These are phyloP conservation scores for Hibiscus trionum DNA, from an alignment of 345 rosid genomes.

Conservation along the genomic window DNA sequence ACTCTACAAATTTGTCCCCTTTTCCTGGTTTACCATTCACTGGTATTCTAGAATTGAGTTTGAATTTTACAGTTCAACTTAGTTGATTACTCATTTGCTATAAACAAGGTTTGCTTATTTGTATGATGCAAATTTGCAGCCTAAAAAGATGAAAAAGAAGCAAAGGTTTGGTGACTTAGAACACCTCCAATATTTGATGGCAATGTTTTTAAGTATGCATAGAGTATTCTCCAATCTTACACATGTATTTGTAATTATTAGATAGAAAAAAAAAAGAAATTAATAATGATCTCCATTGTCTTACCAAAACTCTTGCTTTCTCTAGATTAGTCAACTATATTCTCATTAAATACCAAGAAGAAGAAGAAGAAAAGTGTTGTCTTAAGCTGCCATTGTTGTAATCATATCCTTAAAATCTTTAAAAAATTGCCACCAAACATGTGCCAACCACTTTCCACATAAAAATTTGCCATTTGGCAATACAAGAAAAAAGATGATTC, in stretches of 20 bases:
- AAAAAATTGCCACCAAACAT: constrained; percentile 5
- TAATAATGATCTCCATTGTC: neutral
- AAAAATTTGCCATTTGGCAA: neutral
- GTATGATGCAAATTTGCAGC: neutral
- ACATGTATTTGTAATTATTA: neutral
- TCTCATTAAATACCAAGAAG: too few relatives aligned
- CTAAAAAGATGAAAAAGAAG: neutral
- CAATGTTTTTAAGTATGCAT: neutral
- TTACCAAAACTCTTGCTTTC: neutral
- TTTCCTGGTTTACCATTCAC: neutral
- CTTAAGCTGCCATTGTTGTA: neutral
- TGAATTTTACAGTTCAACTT: neutral
- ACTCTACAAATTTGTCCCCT: neutral
- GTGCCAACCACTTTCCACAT: neutral
- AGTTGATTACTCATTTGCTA: neutral
- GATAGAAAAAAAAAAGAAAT: neutral
- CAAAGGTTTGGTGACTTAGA: neutral
- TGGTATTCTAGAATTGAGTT: neutral
- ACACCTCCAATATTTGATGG: neutral
- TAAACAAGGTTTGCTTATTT: neutral
- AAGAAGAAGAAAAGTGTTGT: neutral
- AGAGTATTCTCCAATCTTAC: neutral
- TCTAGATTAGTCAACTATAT: neutral
- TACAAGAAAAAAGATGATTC: neutral
- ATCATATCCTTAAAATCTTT: neutral